phyloP scores from a whole-genome alignment of 768 basidiomycete species.

The Mycena filopes region DNA sequence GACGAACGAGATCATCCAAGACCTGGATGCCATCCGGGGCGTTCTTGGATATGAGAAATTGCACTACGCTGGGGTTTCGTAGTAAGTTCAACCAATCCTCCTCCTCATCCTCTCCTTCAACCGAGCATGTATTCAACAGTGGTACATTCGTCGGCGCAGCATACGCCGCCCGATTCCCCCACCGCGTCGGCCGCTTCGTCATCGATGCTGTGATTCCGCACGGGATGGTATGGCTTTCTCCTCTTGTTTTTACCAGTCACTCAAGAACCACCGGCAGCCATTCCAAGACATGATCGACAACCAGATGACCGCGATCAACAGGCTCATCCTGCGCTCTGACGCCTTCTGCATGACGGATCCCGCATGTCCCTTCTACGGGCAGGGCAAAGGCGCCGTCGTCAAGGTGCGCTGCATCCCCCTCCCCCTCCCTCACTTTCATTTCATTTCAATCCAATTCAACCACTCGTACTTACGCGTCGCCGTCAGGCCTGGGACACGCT shows the following conservation, averaged over 20 bases:
- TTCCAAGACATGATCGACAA: conserved; percentile 22
- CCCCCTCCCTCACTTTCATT: not conserved
- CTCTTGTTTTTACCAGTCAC: no score
- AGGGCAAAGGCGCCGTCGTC: conserved; percentile 46
- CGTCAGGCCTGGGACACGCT: conserved; percentile 28
- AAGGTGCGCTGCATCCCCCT: conserved; percentile 34
- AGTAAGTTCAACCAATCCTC: conserved; percentile 23
- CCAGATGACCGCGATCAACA: conserved; percentile 31
- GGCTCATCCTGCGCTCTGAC: conserved; percentile 32
- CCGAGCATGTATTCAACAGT: no score
- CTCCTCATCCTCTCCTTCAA: no score
- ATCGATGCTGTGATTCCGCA: conserved; percentile 34
- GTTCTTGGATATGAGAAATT: conserved; percentile 31
- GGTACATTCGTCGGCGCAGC: conserved; percentile 32
- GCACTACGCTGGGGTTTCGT: conserved; percentile 28
- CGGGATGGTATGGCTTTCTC: conserved; percentile 28
- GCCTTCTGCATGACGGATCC: conserved; percentile 32
- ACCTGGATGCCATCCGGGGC: conserved; percentile 30
- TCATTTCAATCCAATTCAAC: no score
- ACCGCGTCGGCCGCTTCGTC: conserved; percentile 29
- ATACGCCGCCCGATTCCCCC: conserved; percentile 28
- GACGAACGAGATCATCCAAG: conserved; percentile 33
- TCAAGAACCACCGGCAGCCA: conserved; percentile 10
- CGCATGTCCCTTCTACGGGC: conserved; percentile 32
- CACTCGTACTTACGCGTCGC: no score